These are phyloP conservation scores for Corniculantispora saksenae DNA, from an alignment of 2,329 filamentous ascomycete genomes.

Conservation along the genomic window DNA sequence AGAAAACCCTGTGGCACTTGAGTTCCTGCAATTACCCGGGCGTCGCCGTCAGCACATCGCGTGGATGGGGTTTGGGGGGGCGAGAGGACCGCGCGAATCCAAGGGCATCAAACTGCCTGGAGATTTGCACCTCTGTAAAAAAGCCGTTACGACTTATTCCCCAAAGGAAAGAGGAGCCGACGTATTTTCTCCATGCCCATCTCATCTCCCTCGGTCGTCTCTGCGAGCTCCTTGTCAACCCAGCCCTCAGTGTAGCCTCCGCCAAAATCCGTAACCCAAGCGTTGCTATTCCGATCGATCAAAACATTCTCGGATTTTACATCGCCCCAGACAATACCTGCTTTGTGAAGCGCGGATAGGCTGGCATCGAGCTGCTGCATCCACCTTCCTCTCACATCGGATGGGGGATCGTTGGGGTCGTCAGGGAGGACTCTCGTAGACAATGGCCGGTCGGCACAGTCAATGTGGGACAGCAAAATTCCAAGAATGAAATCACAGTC, in stretches of 20 bases:
- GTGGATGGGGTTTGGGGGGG: too few relatives aligned
- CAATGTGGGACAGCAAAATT: conserved; percentile 22
- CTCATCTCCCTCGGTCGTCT: not conserved
- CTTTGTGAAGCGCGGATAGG: conserved; percentile 24
- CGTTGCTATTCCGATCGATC: conserved; percentile 30
- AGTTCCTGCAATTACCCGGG: too few relatives aligned
- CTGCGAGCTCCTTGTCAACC: conserved; percentile 22
- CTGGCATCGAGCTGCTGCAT: conserved; percentile 24
- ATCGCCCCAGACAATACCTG: conserved; percentile 33
- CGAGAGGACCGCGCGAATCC: too few relatives aligned
- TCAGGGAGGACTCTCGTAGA: conserved; percentile 6
- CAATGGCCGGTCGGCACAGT: not conserved
- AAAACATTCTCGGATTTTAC: conserved; percentile 34
- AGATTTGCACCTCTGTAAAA: too few relatives aligned
- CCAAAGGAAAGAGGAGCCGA: not conserved
- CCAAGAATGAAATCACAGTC: conserved; percentile 21
- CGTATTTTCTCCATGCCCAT: conserved; percentile 7
- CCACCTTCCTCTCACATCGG: conserved; percentile 16
- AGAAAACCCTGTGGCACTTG: too few relatives aligned
- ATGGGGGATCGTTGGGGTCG: conserved; percentile 15
- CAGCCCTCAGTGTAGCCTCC: conserved; percentile 31
- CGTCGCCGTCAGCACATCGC: too few relatives aligned
- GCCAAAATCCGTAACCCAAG: conserved; percentile 34
- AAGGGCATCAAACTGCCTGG: too few relatives aligned
- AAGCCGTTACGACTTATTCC: too few relatives aligned